Evolutionary conservation across 208 protist genomes (phyloP).

Genomic region (Borovskyia barvae): DNA sequence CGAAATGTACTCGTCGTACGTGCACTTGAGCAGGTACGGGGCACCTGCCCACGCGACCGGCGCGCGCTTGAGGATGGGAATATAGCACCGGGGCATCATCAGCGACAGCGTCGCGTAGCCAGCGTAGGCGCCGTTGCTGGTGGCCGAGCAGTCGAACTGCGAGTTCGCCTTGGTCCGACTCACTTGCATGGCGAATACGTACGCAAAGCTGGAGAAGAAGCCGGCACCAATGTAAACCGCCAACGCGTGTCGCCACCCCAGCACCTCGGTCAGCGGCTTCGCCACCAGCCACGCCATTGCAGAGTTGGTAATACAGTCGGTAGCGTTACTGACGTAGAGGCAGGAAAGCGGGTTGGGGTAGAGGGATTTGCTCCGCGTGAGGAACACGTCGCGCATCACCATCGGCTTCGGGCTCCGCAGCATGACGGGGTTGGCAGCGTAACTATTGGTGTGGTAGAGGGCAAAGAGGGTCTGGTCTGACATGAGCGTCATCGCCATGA

Average conservation of each 20-base stretch:
- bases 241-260: slow-evolving; percentile 58
- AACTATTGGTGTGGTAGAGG: slow-evolving; percentile 82
- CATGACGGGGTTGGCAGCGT: slow-evolving; percentile 78
- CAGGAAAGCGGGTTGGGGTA: slow-evolving; percentile 84
- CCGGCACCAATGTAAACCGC: slow-evolving; percentile 70
- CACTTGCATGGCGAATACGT: slow-evolving; percentile 63
- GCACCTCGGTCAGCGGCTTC: slow-evolving; percentile 50
- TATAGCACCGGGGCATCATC: slow-evolving; percentile 58
- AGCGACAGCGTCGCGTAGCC: slow-evolving; percentile 71
- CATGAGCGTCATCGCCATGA: slow-evolving; percentile 68
- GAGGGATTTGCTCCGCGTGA: slow-evolving; percentile 50
- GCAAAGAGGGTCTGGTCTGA: slow-evolving; percentile 73
- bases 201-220: slow-evolving; percentile 81
- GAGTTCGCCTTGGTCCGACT: slow-evolving; percentile 48
- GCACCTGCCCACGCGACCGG: slow-evolving; percentile 49
- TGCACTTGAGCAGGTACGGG: slow-evolving; percentile 68
- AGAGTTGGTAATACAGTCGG: slow-evolving; percentile 67
- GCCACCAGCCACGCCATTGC: slow-evolving; percentile 49
- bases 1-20: slow-evolving; percentile 79
- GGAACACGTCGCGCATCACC: slow-evolving; percentile 85
- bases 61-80: slow-evolving; percentile 49
- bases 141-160: slow-evolving; percentile 56
- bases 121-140: slow-evolving; percentile 79
- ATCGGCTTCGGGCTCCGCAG: slow-evolving; percentile 76
- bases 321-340: slow-evolving; percentile 54